Base-by-base conservation (phyloP, 73 alveolate species). In the Effrenium voratum region DNA sequence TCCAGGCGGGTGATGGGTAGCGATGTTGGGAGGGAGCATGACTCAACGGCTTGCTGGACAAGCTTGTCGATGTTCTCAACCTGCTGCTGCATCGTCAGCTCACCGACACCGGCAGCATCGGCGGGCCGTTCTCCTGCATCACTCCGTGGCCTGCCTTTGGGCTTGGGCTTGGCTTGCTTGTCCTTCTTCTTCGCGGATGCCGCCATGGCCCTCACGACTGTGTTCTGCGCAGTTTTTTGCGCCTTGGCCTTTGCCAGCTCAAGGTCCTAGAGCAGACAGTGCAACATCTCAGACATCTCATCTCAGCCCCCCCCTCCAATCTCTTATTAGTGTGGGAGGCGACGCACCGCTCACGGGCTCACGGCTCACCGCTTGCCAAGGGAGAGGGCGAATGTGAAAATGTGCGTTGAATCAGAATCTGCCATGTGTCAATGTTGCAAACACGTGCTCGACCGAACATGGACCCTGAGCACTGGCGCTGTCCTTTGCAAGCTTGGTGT, bases 181-280 rank as follows among this genome's bases (percentile, higher is more conserved):
- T 57, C 4, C 86, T 75, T 75, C 57, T 40, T 24, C 49, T 32
- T 19, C 5, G 77, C 77, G 38, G 36, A 10, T 24, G 13, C 77
- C 13, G 28, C 49, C 34, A 5, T 34, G 83, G 28, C 83, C 34
- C 30, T 28, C 10, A 12, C 83, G 5, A 12, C 49, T 5, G 83
- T 49, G 24, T 72, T 72, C 28, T 26, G 26, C 3, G 26, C 36
- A n/a, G 30, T 44, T 47, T 32, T 70, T 70, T 5, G 82, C 82
- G 57, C 86, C 34, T 70, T 70, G 44, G 81, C 46, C 81, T 70
- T 70, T 72, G 86, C 86, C 86, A 75, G 40, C 38, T 36, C 36
- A n/a, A n/a, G n/a, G n/a, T n/a, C n/a, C n/a, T n/a, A n/a, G n/a
- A n/a, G n/a, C n/a, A n/a, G n/a, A n/a, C n/a, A n/a, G n/a, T n/a